phyloP scores from a whole-genome alignment of 1,284 basidiomycete species.

The Inonotus obliquus region DNA sequence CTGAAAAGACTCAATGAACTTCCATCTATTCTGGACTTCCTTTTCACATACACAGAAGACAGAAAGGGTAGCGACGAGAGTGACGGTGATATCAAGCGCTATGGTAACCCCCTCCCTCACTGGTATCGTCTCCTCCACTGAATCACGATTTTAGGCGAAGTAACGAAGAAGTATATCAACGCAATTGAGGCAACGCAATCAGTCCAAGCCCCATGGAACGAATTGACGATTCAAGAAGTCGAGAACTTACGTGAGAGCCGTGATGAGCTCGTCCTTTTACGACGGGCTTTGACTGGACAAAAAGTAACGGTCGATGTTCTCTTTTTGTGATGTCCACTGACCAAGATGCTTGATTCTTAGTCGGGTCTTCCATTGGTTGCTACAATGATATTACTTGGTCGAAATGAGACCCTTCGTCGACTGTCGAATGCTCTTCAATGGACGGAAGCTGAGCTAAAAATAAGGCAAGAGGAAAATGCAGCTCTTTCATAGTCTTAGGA shows the following conservation, averaged over 20 bases:
- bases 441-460: background rate
- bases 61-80: background rate
- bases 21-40: constrained; percentile 8
- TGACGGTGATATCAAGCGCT: background rate
- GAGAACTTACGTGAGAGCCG: constrained; percentile 4
- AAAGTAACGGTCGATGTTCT: background rate
- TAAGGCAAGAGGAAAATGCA: background rate
- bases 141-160: background rate
- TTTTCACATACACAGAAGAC: background rate
- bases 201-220: constrained; percentile 8
- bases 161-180: constrained; percentile 9
- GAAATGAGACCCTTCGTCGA: constrained; percentile 12
- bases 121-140: background rate
- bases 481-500: background rate
- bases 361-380: constrained; percentile 12
- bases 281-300: constrained; percentile 12
- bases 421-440: constrained; percentile 2
- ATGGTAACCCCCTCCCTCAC: background rate
- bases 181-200: background rate
- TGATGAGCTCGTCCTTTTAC: constrained; percentile 14
- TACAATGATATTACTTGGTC: constrained; percentile 10
- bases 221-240: constrained; percentile 1
- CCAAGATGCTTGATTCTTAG: background rate
- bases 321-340: background rate
- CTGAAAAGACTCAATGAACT: constrained; percentile 13